A percentile compares a stretch with the other conserved stretches of the same genome.
Conservation (phyloP, 345 rosid genomes). For the Boechera stricta region DNA sequence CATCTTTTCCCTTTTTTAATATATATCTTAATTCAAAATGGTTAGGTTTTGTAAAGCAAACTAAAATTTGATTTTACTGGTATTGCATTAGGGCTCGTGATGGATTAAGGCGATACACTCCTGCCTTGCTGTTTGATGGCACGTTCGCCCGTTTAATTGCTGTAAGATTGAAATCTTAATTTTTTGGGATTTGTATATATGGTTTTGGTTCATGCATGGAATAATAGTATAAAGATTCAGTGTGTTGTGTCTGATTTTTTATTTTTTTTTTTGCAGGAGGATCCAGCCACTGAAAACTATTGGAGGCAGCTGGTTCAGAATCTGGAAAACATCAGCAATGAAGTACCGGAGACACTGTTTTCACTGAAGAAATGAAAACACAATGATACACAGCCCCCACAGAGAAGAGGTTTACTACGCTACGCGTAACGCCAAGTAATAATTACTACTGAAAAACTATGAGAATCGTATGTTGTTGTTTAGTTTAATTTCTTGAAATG, state of each 20-base stretch:
- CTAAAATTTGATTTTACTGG: not conserved
- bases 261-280: constrained; percentile 30
- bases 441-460: not conserved
- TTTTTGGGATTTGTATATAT: not conserved
- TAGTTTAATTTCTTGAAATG: constrained; percentile 1
- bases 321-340: constrained; percentile 9
- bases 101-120: constrained; percentile 28
- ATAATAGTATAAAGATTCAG: constrained; percentile 10
- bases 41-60: not conserved
- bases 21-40: not conserved
- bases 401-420: constrained; percentile 6
- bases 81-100: constrained; percentile 40
- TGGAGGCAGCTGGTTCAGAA: constrained; percentile 29
- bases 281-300: not conserved
- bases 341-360: not conserved
- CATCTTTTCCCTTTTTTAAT: not conserved
- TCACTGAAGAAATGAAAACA: not conserved
- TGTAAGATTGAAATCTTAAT: constrained; percentile 30
- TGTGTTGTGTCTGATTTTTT: not conserved
- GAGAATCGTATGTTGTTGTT: constrained; percentile 14
- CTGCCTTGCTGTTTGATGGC: constrained; percentile 28
- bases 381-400: not conserved
- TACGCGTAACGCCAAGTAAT: constrained; percentile 10
- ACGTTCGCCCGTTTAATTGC: constrained; percentile 29
- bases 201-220: not conserved